Percentiles rank a stretch among this genome's conserved stretches.
phyloP scores from a whole-genome alignment of 2,329 filamentous ascomycete species.

The Nannizziopsis barbatae region DNA sequence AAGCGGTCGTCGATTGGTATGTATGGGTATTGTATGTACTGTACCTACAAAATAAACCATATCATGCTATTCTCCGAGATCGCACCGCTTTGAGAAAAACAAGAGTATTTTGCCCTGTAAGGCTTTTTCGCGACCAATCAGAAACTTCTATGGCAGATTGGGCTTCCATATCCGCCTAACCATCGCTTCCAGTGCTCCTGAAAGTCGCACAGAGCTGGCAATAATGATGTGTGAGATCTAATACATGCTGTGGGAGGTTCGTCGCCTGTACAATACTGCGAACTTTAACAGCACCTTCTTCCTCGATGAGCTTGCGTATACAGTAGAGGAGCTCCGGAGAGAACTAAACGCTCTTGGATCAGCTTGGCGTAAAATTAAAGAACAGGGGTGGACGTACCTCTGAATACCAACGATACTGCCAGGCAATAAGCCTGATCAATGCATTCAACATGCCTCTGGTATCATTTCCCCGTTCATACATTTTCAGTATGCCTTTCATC shows the following conservation, averaged over 20 bases:
- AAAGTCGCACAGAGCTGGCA: slow-evolving; percentile 90
- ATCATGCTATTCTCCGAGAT: too few species aligned
- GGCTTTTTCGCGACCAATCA: too few species aligned
- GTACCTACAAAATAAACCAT: too few species aligned
- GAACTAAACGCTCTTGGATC: slow-evolving; percentile 47
- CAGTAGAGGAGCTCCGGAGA: slow-evolving; percentile 80
- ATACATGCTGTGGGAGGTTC: slow-evolving; percentile 79
- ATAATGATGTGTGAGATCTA: slow-evolving; percentile 93
- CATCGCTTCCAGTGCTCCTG: slow-evolving; percentile 83
- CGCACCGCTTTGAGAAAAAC: too few species aligned
- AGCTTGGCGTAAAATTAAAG: not conserved
- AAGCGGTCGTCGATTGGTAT: too few species aligned
- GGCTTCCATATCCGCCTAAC: slow-evolving; percentile 40
- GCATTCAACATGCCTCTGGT: slow-evolving; percentile 70
- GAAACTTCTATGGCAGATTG: not conserved
- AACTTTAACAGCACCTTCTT: slow-evolving; percentile 94
- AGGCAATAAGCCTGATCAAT: slow-evolving; percentile 85
- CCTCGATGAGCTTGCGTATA: slow-evolving; percentile 86
- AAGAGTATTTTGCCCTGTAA: too few species aligned
- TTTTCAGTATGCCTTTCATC: slow-evolving; percentile 68
- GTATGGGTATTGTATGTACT: too few species aligned
- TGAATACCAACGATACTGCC: slow-evolving; percentile 99
- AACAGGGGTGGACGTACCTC: slow-evolving; percentile 47
- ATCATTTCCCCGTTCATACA: slow-evolving; percentile 67
- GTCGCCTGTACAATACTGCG: slow-evolving; percentile 95